Evolutionary conservation across 768 basidiomycete genomes (phyloP).

Genomic region (Suillus spraguei): DNA sequence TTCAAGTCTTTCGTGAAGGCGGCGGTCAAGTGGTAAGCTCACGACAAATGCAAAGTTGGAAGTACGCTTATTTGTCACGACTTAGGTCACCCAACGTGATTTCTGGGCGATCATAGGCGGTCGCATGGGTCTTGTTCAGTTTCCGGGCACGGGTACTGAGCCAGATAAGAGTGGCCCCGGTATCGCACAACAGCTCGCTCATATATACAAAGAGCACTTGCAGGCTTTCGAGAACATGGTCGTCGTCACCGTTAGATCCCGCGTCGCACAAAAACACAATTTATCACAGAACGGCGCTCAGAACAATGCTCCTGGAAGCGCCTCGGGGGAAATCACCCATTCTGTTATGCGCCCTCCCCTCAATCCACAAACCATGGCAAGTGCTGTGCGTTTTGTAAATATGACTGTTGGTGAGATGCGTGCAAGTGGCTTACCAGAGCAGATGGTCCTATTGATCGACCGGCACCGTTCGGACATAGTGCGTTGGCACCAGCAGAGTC

Average conservation of each 20-base stretch:
- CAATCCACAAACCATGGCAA: constrained; percentile 40
- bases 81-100: constrained; percentile 58
- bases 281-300: constrained; percentile 19
- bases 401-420: constrained; percentile 54
- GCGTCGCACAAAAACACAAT: constrained; percentile 18
- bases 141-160: constrained; percentile 60
- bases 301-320: constrained; percentile 15
- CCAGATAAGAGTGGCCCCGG: constrained; percentile 65
- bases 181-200: constrained; percentile 58
- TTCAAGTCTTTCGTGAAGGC: constrained; percentile 59
- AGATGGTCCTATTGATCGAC: constrained; percentile 61
- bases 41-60: constrained; percentile 1
- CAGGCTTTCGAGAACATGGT: constrained; percentile 58
- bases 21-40: constrained; percentile 49
- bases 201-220: constrained; percentile 64
- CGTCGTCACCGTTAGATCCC: constrained; percentile 39
- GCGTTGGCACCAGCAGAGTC: constrained; percentile 31
- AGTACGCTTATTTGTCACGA: constrained; percentile 14
- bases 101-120: constrained; percentile 69
- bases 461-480: constrained; percentile 41
- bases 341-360: neutral
- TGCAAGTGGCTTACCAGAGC: constrained; percentile 47
- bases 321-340: neutral
- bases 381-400: constrained; percentile 51
- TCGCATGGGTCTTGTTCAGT: constrained; percentile 65